A percentile compares a stretch with the other conserved stretches of the same genome.
These are phyloP conservation scores for Colletotrichum abscissum DNA, from an alignment of 2,329 filamentous ascomycete species.

Conservation along the genomic window DNA sequence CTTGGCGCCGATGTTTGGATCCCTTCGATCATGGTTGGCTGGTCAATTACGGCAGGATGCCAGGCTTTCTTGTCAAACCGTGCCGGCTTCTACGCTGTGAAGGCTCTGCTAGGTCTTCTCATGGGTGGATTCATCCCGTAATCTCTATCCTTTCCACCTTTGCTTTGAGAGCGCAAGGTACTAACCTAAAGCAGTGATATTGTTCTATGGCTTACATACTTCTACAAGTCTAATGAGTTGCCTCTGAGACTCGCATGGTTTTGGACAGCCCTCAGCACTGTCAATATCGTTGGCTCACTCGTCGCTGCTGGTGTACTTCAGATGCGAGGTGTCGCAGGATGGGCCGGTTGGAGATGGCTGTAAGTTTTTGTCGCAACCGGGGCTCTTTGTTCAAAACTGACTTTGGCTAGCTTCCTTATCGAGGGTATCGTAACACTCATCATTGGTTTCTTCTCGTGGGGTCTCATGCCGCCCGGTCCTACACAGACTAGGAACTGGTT, in stretches of 20 bases:
- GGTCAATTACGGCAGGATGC: slow-evolving; percentile 52
- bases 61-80: slow-evolving; percentile 51
- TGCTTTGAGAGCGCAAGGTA: no score
- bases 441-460: slow-evolving; percentile 56
- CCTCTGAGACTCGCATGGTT: slow-evolving; percentile 44
- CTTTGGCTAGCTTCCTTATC: slow-evolving; percentile 55
- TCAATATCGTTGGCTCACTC: slow-evolving; percentile 53
- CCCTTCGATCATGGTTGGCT: slow-evolving; percentile 52
- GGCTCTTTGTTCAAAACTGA: not conserved
- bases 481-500: slow-evolving; percentile 66
- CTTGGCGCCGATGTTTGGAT: slow-evolving; percentile 61
- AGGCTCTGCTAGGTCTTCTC: slow-evolving; percentile 56
- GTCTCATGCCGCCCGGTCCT: slow-evolving; percentile 57
- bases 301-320: slow-evolving; percentile 54
- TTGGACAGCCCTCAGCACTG: slow-evolving; percentile 43
- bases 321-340: slow-evolving; percentile 50
- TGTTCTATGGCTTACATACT: slow-evolving; percentile 46
- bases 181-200: slow-evolving; percentile 38
- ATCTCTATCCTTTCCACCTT: not conserved
- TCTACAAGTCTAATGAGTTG: slow-evolving; percentile 46
- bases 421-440: slow-evolving; percentile 58
- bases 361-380: slow-evolving; percentile 7
- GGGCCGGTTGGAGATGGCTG: slow-evolving; percentile 56
- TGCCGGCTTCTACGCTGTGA: slow-evolving; percentile 53
- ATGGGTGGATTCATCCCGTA: slow-evolving; percentile 64